Base-by-base conservation (phyloP, 2,329 filamentous ascomycete genomes). In the Alternaria gaisen region DNA sequence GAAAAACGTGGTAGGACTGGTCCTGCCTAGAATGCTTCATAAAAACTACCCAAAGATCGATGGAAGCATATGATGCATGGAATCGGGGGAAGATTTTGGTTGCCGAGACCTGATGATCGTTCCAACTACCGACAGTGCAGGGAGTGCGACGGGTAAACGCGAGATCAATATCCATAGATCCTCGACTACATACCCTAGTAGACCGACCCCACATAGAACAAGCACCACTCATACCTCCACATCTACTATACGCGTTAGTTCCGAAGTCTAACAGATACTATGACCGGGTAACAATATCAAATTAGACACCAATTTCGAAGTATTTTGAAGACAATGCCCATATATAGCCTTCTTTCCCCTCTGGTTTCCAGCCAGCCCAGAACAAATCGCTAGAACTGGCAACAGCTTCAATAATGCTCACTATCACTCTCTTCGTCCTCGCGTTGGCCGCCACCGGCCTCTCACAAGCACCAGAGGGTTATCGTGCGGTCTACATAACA, bases 401-500 rank as follows among this genome's bases (percentile, higher is more conserved):
- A 32, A 9, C 4, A 36, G 10, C 14, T 5, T 9, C 22, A 26
- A 59, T 1, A 2, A 76, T 75, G 72, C 48, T 73, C 14, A 50
- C 57, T 7, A 60, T 46, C 5, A 53, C 64, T 4, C 20, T 75
- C 24, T 12, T 74, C 43, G 40, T 60, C 22, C 55, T 73, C 26
- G 67, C 66, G 14, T 59, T 75, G 38, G 66, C 66, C 16, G 68
- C 64, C 26, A 66, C 65, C 9, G 64, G 64, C 36, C 40, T 75
- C 11, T 60, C 69, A 22, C 69, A 73, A 52, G 58, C 52, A 32
- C 71, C 72, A 10, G 65, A 59, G 24, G 72, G 71, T 28, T 74
- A 75, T 48, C 72, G 72, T 38, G 66, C 59, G 22, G 72, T 75
- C 28, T 75, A 72, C 62, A 70, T 76, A 22, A 72, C 70, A 4